These are phyloP conservation scores for Fusarium nurragi DNA, from an alignment of 2,329 filamentous ascomycete genomes.

Conservation along the genomic window DNA sequence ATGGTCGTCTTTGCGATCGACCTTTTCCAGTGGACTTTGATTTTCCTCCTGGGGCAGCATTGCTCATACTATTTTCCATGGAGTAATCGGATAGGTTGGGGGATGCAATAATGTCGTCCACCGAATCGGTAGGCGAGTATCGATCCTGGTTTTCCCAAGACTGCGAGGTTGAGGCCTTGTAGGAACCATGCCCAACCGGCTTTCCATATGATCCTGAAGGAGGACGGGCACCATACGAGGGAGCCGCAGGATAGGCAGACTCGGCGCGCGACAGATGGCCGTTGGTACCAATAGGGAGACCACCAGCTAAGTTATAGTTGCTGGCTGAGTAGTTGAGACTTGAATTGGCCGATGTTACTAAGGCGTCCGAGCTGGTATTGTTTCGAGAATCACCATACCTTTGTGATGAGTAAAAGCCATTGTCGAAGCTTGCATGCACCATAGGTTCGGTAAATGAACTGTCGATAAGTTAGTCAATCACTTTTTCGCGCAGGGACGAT, in stretches of 20 bases:
- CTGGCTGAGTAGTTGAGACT: constrained; percentile 56
- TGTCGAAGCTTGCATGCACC: constrained; percentile 50
- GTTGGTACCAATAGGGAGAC: constrained; percentile 46
- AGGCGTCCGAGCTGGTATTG: constrained; percentile 28
- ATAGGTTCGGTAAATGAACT: constrained; percentile 48
- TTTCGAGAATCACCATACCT: constrained; percentile 49
- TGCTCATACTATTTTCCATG: constrained; percentile 60
- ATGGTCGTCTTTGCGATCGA: constrained; percentile 72
- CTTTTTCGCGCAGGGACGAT: neutral
- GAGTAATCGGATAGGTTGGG: constrained; percentile 70
- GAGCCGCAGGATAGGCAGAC: constrained; percentile 51
- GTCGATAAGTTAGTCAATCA: constrained; percentile 42
- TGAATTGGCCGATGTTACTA: constrained; percentile 50
- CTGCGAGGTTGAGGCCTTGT: constrained; percentile 54
- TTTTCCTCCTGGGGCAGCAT: constrained; percentile 53
- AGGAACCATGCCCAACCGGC: constrained; percentile 49
- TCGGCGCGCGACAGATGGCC: constrained; percentile 53
- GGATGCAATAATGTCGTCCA: constrained; percentile 67
- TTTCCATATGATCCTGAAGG: constrained; percentile 53
- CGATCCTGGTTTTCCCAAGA: constrained; percentile 60
- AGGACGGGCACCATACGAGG: constrained; percentile 56
- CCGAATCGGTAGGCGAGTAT: constrained; percentile 66
- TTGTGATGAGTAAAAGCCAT: constrained; percentile 50
- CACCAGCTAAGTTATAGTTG: constrained; percentile 46
- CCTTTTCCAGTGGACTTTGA: constrained; percentile 59